Evolutionary conservation across 2,329 filamentous ascomycete species (phyloP).

Genomic region (Aureobasidium sp.): DNA sequence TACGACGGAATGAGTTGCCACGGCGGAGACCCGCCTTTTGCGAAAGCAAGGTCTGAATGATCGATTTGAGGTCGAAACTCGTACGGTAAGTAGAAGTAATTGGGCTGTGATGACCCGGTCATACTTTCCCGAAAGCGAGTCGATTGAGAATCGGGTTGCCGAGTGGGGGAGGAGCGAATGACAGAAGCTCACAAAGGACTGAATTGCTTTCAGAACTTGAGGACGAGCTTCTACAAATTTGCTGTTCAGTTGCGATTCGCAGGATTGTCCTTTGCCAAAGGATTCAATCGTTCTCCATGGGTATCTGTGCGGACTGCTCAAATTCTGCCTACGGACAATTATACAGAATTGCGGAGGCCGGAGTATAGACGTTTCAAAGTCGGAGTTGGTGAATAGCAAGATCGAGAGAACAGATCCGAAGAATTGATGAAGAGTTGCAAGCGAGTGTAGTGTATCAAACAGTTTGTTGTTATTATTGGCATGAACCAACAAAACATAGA

Average conservation of each 20-base stretch:
- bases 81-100: constrained; percentile 9
- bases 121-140: constrained; percentile 10
- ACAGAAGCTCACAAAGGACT: background rate
- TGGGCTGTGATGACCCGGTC: constrained; percentile 10
- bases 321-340: constrained; percentile 9
- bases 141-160: background rate
- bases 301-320: background rate
- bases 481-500: background rate
- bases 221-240: background rate
- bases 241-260: background rate
- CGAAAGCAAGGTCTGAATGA: background rate
- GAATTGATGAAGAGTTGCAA: background rate
- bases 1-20: constrained; percentile 25
- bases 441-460: background rate
- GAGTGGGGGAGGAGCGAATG: constrained; percentile 12
- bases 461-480: background rate
- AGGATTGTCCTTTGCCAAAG: background rate
- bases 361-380: background rate
- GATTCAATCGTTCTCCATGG: background rate
- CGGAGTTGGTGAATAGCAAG: background rate
- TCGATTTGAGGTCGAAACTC: constrained; percentile 10
- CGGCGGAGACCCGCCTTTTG: constrained; percentile 6
- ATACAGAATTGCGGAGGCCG: constrained; percentile 8
- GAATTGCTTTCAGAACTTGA: background rate
- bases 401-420: background rate